A percentile compares a stretch with the other conserved stretches of the same genome.
Conservation (phyloP, 2,329 filamentous ascomycete genomes). For the Annulohypoxylon truncatum region DNA sequence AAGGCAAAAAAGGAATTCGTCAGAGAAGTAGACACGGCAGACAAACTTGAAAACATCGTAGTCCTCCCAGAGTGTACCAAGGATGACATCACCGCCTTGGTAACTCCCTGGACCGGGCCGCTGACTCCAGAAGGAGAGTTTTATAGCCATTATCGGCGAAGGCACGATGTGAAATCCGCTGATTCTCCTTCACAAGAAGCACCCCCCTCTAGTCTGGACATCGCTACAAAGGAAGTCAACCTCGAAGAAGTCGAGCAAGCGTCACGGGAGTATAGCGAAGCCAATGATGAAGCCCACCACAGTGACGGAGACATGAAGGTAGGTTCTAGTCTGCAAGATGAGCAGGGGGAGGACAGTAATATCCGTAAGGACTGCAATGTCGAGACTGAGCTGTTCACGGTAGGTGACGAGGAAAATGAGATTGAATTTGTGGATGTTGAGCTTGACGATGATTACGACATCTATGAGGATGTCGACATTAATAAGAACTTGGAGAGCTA, state of each 20-base stretch:
- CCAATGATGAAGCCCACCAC: not conserved
- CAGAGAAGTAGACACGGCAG: conserved; percentile 30
- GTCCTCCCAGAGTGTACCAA: conserved; percentile 17
- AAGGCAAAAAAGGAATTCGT: conserved; percentile 21
- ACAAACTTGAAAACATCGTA: conserved; percentile 19
- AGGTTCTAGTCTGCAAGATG: not conserved
- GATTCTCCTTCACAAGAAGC: not conserved
- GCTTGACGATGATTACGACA: not conserved
- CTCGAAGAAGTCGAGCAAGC: not conserved
- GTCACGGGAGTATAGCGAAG: not conserved
- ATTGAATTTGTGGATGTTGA: not conserved
- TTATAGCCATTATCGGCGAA: conserved; percentile 2
- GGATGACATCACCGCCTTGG: conserved; percentile 2
- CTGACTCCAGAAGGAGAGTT: conserved; percentile 10
- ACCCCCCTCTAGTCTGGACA: not conserved
- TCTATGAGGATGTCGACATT: not conserved
- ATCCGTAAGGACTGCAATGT: not conserved
- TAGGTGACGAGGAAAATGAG: not conserved
- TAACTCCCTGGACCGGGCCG: conserved; percentile 17
- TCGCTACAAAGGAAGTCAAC: not conserved
- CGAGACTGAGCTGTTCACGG: not conserved
- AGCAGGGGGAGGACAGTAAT: not conserved
- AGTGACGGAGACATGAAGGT: not conserved
- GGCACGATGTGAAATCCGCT: not conserved
- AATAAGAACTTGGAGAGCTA: not conserved